These are phyloP conservation scores for Exophiala sp. DNA, from an alignment of 2,329 filamentous ascomycete genomes.

Conservation along the genomic window DNA sequence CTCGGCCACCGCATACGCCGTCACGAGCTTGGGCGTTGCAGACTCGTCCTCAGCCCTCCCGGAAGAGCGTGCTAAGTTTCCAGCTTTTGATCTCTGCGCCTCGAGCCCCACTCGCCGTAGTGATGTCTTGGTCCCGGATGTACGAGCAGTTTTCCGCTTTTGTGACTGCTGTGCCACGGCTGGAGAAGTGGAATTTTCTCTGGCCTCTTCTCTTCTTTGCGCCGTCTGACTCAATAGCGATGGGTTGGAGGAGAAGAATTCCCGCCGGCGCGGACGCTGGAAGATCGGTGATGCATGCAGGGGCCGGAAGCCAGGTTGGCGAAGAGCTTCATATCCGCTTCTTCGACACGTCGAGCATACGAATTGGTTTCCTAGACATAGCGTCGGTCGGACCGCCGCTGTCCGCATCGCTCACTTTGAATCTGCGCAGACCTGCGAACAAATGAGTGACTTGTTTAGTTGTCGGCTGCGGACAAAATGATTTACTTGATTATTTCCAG, in stretches of 20 bases:
- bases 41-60: slow-evolving; percentile 37
- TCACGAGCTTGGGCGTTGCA: slow-evolving; percentile 44
- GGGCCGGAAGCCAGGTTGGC: slow-evolving; percentile 34
- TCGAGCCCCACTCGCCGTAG: slow-evolving; percentile 80
- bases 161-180: slow-evolving; percentile 29
- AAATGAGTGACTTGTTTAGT: background rate
- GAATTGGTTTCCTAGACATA: slow-evolving; percentile 7
- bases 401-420: slow-evolving; percentile 6
- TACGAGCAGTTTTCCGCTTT: slow-evolving; percentile 47
- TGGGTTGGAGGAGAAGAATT: slow-evolving; percentile 62
- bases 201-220: slow-evolving; percentile 4
- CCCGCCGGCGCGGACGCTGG: slow-evolving; percentile 47
- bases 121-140: slow-evolving; percentile 61
- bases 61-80: slow-evolving; percentile 45
- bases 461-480: background rate
- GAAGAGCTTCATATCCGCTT: slow-evolving; percentile 27
- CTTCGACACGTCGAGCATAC: slow-evolving; percentile 34
- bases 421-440: background rate
- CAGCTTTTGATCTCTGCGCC: slow-evolving; percentile 60
- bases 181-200: slow-evolving; percentile 1
- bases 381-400: slow-evolving; percentile 10
- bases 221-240: slow-evolving; percentile 31
- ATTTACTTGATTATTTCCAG: no score
- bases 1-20: slow-evolving; percentile 63
- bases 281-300: slow-evolving; percentile 35